Evolutionary conservation across 192 early-diverging fungal species (phyloP).

Genomic region (Entomortierella chlamydospora): DNA sequence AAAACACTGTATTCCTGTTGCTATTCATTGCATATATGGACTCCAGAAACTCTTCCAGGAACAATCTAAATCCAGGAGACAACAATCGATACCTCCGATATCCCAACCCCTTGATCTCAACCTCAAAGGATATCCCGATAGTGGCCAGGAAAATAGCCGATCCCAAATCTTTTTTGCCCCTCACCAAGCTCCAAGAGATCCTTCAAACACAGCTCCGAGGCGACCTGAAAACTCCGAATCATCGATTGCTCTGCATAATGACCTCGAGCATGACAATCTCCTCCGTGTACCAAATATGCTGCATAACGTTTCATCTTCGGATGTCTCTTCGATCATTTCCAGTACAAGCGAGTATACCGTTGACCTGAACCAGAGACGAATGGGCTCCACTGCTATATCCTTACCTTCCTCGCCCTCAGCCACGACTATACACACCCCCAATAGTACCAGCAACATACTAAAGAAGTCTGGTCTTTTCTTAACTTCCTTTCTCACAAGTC

Average conservation of each 20-base stretch:
- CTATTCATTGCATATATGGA: slow-evolving; percentile 29
- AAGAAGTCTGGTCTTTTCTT: background rate
- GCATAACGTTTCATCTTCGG: background rate
- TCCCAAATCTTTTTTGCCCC: no score
- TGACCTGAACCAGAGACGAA: no score
- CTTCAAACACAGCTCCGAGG: no score
- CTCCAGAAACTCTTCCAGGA: slow-evolving; percentile 23
- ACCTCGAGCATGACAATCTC: no score
- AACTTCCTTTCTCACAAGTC: background rate
- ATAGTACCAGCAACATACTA: background rate
- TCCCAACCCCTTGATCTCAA: background rate
- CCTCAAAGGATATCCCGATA: background rate
- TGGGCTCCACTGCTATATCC: background rate
- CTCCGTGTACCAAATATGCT: no score
- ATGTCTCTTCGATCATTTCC: background rate
- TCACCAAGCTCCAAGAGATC: no score
- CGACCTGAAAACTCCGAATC: no score
- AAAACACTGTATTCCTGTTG: slow-evolving; percentile 21
- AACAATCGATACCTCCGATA: background rate
- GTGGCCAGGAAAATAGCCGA: no score
- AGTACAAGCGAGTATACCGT: no score
- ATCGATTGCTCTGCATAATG: no score
- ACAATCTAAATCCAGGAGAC: background rate
- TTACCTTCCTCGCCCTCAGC: background rate
- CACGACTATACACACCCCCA: background rate